A percentile compares a stretch with the other conserved stretches of the same genome.
Conservation (phyloP, 495 filamentous ascomycete genomes). For the Trichodelitschia bisporula region DNA sequence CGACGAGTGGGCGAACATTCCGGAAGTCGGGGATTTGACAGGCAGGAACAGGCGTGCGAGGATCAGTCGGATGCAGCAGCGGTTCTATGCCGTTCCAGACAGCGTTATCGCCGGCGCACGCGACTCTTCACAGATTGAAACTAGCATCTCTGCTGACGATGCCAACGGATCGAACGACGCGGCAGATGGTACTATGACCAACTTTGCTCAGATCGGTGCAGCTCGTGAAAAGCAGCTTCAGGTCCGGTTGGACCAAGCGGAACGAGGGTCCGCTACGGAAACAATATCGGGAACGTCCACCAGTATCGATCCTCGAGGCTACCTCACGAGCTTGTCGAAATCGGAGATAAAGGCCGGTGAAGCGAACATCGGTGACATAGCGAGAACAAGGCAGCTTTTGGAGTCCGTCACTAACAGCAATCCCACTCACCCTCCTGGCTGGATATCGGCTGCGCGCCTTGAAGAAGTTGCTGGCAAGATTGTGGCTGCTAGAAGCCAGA, state of each 20-base stretch:
- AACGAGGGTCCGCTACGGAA: slow-evolving; percentile 39
- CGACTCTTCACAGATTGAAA: slow-evolving; percentile 57
- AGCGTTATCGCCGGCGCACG: slow-evolving; percentile 78
- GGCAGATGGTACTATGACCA: slow-evolving; percentile 69
- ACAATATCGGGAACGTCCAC: slow-evolving; percentile 57
- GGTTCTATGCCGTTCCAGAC: slow-evolving; percentile 93
- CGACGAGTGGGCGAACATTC: slow-evolving; percentile 89
- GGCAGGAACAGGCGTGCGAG: slow-evolving; percentile 73
- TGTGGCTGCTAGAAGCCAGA: slow-evolving; percentile 61
- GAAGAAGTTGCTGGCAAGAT: slow-evolving; percentile 83
- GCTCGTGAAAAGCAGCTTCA: slow-evolving; percentile 84
- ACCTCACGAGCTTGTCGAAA: slow-evolving; percentile 70
- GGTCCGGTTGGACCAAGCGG: slow-evolving; percentile 75
- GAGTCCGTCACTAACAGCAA: slow-evolving; percentile 94
- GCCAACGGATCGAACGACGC: slow-evolving; percentile 18
- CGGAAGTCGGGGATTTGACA: slow-evolving; percentile 88
- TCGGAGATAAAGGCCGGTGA: slow-evolving; percentile 55
- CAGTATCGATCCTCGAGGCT: slow-evolving; percentile 85
- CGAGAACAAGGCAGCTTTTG: slow-evolving; percentile 74
- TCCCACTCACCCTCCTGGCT: slow-evolving; percentile 81
- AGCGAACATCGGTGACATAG: slow-evolving; percentile 77
- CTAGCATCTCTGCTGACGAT: slow-evolving; percentile 61
- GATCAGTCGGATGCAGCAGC: slow-evolving; percentile 52
- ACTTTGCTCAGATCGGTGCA: slow-evolving; percentile 93
- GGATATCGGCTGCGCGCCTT: slow-evolving; percentile 81